Conservation (phyloP, 257 asterid species). For the Nicotiana attenuata region DNA sequence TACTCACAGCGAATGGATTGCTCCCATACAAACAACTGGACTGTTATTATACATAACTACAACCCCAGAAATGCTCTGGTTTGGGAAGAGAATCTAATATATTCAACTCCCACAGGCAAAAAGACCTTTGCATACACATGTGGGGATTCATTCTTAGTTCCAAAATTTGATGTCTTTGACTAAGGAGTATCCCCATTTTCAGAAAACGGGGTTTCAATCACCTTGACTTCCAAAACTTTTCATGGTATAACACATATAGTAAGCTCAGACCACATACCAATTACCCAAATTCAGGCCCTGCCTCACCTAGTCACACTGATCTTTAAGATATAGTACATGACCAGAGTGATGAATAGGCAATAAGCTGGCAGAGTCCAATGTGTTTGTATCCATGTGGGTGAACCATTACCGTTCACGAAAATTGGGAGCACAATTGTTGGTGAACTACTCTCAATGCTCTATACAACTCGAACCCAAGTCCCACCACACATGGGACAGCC, state of each 20-base stretch:
- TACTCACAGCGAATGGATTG: not conserved
- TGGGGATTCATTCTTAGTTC: not conserved
- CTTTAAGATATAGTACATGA: not conserved
- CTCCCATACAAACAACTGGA: not conserved
- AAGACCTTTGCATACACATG: not conserved
- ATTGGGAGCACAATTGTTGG: not conserved
- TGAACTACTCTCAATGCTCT: constrained; percentile 17
- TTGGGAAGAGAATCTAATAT: not conserved
- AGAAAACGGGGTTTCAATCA: not conserved
- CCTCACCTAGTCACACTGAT: not conserved
- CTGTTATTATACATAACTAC: not conserved
- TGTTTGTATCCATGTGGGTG: not conserved
- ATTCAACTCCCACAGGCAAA: not conserved
- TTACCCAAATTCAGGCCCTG: not conserved
- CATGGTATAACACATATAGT: not conserved
- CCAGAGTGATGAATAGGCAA: not conserved
- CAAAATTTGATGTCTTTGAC: not conserved
- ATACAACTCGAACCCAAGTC: constrained; percentile 91
- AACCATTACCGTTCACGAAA: not conserved
- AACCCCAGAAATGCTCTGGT: not conserved
- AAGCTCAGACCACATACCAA: not conserved
- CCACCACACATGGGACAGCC: constrained; percentile 99
- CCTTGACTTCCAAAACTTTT: not conserved
- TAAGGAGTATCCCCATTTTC: not conserved
- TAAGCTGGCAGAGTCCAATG: not conserved